Evolutionary conservation across 2,329 filamentous ascomycete species (phyloP), one percentile per base, ranked within the genome.

Genomic region (Colletotrichum cordylinicola): DNA sequence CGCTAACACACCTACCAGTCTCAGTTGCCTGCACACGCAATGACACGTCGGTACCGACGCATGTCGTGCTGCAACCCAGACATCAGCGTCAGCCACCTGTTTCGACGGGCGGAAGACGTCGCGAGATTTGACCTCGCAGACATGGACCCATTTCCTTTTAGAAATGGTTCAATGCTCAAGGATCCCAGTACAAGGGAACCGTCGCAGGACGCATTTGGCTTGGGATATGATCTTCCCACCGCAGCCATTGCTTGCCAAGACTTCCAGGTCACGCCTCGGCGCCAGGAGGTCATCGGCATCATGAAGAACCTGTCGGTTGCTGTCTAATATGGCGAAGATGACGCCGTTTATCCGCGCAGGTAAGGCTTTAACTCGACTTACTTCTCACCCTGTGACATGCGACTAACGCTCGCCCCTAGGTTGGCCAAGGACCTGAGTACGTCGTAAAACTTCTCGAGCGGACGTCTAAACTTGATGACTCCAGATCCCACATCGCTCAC

Each of bases 371-470:
- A 37, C 31, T 56, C 27, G 39, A 37, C 48, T n/a, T 33, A 29
- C 67, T 13, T 6, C 31, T 29, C 18, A 6, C 37, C 31, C 48
- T n/a, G 64, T 48, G 58, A 55, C 48, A 56, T 65, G 64, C 37
- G 56, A 52, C 65, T 76, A 29, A 76, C 65, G 64, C 18, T 24
- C 3, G 21, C 65, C 65, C 35, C 48, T 8, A 76, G 74, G 74
- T 78, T 78, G 77, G 77, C 75, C 65, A 68, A 72, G 66, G 77
- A 78, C 77, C 77, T 76, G 77, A 78, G 77, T 73, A 78, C 62
- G 77, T 78, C 77, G 70, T 78, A 70, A 78, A 78, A 78, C 72
- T 75, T 76, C 75, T 78, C 77, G 69, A 72, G 69, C 67, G 75
- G 77, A 55, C 75, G 71, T 78, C 77, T 74, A 67, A 73, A 66